Conservation (phyloP, 2,329 filamentous ascomycete species). For the Cladosporium sp. region DNA sequence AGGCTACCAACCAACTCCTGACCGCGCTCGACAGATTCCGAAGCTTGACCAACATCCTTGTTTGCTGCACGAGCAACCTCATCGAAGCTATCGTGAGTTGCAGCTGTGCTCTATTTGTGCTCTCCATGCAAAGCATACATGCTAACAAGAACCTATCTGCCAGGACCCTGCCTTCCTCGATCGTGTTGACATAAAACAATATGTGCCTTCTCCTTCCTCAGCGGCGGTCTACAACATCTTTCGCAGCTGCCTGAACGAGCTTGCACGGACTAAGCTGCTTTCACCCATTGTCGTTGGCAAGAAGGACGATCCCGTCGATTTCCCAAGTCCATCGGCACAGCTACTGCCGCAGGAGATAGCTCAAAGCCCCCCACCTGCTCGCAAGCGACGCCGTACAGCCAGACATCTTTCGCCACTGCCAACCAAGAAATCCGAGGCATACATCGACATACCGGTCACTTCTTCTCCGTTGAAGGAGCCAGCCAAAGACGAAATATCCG, state of each 20-base stretch:
- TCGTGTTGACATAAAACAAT: slow-evolving; percentile 50
- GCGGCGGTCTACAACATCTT: slow-evolving; percentile 51
- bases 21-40: slow-evolving; percentile 49
- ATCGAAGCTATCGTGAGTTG: slow-evolving; percentile 42
- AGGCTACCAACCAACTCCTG: slow-evolving; percentile 52
- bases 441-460: background rate
- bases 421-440: background rate
- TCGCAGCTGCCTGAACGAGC: slow-evolving; percentile 48
- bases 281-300: slow-evolving; percentile 20
- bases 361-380: background rate
- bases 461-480: background rate
- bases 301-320: background rate
- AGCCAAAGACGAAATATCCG: background rate
- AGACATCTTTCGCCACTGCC: background rate
- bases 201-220: slow-evolving; percentile 42
- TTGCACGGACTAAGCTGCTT: slow-evolving; percentile 42
- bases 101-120: background rate
- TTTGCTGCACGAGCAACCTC: slow-evolving; percentile 54
- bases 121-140: background rate
- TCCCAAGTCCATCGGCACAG: background rate
- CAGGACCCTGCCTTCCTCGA: slow-evolving; percentile 51
- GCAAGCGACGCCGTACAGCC: slow-evolving; percentile 1
- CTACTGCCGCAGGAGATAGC: background rate
- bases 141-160: slow-evolving; percentile 19
- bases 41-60: slow-evolving; percentile 46